phyloP scores from a whole-genome alignment of 345 rosid species.

The Litchi chinensis region DNA sequence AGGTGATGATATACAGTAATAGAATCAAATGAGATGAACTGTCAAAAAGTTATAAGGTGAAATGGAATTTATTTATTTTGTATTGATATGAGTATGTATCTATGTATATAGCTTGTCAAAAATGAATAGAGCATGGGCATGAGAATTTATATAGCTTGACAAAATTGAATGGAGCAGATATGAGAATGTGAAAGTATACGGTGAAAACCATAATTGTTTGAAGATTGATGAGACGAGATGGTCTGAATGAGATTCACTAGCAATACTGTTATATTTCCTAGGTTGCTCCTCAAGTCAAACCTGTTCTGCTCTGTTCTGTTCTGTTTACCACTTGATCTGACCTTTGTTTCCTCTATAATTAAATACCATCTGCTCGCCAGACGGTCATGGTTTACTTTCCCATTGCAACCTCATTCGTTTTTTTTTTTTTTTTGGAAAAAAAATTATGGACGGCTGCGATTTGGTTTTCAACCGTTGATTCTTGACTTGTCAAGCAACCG shows the following conservation, averaged over 20 bases:
- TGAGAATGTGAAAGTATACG: no score
- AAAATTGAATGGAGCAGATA: no score
- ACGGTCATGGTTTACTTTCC: constrained; percentile 8
- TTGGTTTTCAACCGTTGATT: background rate
- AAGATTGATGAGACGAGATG: background rate
- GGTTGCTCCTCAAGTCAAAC: constrained; percentile 24
- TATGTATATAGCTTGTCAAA: no score
- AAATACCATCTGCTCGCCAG: background rate
- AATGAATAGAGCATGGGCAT: no score
- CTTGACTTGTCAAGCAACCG: background rate
- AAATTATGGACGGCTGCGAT: constrained; percentile 23
- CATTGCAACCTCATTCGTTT: background rate
- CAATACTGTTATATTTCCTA: constrained; percentile 20
- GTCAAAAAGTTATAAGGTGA: no score
- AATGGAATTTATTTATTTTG: no score
- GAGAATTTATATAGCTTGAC: no score
- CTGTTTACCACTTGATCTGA: constrained; percentile 11
- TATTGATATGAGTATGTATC: no score
- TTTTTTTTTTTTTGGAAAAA: background rate
- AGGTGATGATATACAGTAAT: no score
- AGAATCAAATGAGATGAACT: no score
- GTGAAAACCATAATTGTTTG: background rate
- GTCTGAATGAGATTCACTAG: background rate
- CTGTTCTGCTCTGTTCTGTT: background rate
- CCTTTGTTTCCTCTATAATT: constrained; percentile 15